Conservation (phyloP, 192 early-diverging fungal species). For the Backusella westeae region DNA sequence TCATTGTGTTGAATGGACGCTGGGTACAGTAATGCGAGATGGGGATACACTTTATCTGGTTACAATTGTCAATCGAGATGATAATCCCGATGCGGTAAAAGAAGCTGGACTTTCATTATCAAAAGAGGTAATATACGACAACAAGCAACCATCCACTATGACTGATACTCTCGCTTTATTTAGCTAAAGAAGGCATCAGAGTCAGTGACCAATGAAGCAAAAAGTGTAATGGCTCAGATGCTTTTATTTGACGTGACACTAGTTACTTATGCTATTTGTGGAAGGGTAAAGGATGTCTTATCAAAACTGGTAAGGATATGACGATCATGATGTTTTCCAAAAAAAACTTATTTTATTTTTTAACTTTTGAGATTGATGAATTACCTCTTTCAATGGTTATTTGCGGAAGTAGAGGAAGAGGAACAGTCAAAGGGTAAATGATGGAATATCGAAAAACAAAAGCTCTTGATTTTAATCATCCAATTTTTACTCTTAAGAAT, state of each 20-base stretch:
- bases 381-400: conserved; percentile 47
- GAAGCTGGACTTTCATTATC: conserved; percentile 18
- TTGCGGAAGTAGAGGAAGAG: conserved; percentile 47
- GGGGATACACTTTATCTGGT: conserved; percentile 51
- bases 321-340: neutral
- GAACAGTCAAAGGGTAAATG: conserved; percentile 45
- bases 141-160: neutral
- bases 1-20: conserved; percentile 48
- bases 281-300: conserved; percentile 32
- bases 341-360: neutral
- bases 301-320: conserved; percentile 17
- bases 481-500: conserved; percentile 25
- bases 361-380: conserved; percentile 35
- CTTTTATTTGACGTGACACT: conserved; percentile 32
- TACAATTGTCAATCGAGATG: conserved; percentile 45
- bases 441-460: neutral
- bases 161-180: neutral
- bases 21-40: conserved; percentile 47
- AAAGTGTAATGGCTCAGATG: conserved; percentile 32
- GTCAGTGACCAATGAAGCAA: conserved; percentile 20
- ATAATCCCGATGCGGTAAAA: conserved; percentile 32
- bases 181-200: conserved; percentile 32
- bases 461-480: neutral
- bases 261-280: conserved; percentile 26
- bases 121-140: conserved; percentile 20